These are phyloP conservation scores for Fusarium kyushuense DNA, from an alignment of 2,329 filamentous ascomycete species.

Conservation along the genomic window DNA sequence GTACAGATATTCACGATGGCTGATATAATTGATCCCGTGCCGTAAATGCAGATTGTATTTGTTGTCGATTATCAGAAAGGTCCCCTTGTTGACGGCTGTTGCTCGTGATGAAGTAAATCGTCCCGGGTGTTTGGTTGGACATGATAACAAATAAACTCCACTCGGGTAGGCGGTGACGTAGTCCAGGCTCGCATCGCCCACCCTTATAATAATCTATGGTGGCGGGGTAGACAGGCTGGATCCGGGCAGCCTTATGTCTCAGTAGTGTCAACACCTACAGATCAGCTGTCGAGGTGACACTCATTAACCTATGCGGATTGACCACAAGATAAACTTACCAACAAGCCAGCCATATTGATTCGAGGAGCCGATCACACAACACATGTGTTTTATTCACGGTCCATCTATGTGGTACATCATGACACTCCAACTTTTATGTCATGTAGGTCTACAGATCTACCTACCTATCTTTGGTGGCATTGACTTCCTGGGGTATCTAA, in stretches of 20 bases:
- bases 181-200: slow-evolving; percentile 42
- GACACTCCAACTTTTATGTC: not conserved
- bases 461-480: not conserved
- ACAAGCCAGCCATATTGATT: not conserved
- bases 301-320: not conserved
- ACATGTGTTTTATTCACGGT: not conserved
- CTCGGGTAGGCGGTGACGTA: slow-evolving; percentile 47
- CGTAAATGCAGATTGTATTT: not conserved
- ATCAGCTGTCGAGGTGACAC: not conserved
- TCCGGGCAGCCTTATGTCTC: slow-evolving; percentile 19
- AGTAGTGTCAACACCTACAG: not conserved
- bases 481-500: not conserved
- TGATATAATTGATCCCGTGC: not conserved
- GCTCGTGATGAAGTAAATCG: slow-evolving; percentile 39
- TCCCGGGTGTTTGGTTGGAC: slow-evolving; percentile 11
- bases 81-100: slow-evolving; percentile 21
- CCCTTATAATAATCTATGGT: slow-evolving; percentile 32
- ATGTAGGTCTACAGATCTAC: not conserved
- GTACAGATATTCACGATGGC: slow-evolving; percentile 6
- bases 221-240: slow-evolving; percentile 31
- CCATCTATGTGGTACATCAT: not conserved
- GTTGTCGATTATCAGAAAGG: slow-evolving; percentile 4
- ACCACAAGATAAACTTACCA: not conserved
- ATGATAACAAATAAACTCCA: slow-evolving; percentile 28
- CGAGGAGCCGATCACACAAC: not conserved